Evolutionary conservation across 176 grass and related monocot genomes (phyloP).

Genomic region (Oryza nivara): DNA sequence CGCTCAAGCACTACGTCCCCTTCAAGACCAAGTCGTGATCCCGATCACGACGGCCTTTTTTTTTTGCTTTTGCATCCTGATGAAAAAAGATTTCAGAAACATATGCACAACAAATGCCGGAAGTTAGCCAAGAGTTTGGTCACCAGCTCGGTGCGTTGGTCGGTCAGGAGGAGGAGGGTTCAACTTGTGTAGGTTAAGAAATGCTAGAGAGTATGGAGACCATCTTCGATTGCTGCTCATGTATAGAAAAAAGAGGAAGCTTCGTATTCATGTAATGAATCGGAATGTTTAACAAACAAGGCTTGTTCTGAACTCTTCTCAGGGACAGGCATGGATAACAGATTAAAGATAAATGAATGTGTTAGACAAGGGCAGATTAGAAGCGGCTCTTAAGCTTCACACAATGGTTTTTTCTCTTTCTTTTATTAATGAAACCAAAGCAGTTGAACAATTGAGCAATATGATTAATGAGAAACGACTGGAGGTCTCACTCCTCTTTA

Average conservation of each 20-base stretch:
- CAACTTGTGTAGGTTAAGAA: constrained; percentile 8
- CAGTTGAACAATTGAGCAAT: not conserved
- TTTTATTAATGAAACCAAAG: not conserved
- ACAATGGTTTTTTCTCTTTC: not conserved
- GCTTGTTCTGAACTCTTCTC: not conserved
- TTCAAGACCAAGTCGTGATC: constrained; percentile 71
- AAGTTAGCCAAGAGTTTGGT: not conserved
- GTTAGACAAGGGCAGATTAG: not conserved
- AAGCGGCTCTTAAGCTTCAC: not conserved
- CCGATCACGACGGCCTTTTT: not conserved
- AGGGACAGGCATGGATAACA: not conserved
- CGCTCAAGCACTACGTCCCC: constrained; percentile 63
- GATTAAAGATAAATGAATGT: not conserved
- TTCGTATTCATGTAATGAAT: constrained; percentile 14
- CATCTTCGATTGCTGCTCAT: not conserved
- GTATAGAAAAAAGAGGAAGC: not conserved
- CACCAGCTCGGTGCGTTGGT: not conserved
- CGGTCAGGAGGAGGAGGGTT: not conserved
- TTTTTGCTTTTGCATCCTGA: not conserved
- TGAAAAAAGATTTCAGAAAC: not conserved
- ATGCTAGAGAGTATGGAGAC: not conserved
- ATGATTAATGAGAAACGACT: not conserved
- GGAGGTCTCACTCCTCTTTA: too few species aligned
- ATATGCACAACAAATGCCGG: not conserved
- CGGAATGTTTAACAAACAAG: not conserved